A percentile compares a stretch with the other conserved stretches of the same genome.
Conservation (phyloP, 1,284 basidiomycete species). For the Marasmius tenuissimus region DNA sequence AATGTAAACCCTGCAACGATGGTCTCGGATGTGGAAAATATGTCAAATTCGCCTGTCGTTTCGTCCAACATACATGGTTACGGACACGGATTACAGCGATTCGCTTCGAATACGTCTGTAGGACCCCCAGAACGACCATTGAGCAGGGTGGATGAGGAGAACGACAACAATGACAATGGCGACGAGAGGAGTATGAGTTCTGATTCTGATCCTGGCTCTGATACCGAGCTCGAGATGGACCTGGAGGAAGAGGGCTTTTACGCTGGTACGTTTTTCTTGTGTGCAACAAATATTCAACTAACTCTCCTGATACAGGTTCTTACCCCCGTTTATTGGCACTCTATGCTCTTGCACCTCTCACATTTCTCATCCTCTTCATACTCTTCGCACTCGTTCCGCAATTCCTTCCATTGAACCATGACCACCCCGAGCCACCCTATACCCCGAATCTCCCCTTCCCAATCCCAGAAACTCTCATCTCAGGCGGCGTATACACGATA, state of each 20-base stretch:
- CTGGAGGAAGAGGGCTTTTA: slow-evolving; percentile 62
- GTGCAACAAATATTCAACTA: neutral
- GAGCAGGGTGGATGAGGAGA: slow-evolving; percentile 50
- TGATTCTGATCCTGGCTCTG: slow-evolving; percentile 32
- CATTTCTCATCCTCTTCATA: slow-evolving; percentile 45
- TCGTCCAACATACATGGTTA: neutral
- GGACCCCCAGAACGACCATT: slow-evolving; percentile 7
- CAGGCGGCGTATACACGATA: slow-evolving; percentile 60
- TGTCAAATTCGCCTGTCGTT: neutral
- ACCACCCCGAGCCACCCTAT: slow-evolving; percentile 32
- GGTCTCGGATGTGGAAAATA: neutral
- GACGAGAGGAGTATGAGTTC: slow-evolving; percentile 16
- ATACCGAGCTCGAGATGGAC: slow-evolving; percentile 49
- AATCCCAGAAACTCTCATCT: slow-evolving; percentile 56
- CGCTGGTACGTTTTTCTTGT: slow-evolving; percentile 40
- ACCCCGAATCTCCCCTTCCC: slow-evolving; percentile 54
- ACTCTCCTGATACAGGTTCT: slow-evolving; percentile 45
- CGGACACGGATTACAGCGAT: slow-evolving; percentile 7
- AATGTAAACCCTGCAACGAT: neutral
- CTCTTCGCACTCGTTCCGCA: slow-evolving; percentile 49
- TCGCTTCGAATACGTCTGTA: slow-evolving; percentile 4
- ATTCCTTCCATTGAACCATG: slow-evolving; percentile 39
- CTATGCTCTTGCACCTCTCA: slow-evolving; percentile 59
- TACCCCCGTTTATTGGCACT: slow-evolving; percentile 50
- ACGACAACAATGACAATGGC: slow-evolving; percentile 27